Evolutionary conservation across 192 early-diverging fungal species (phyloP), one percentile per base, ranked within the genome.

Genomic region (Ramicandelaber brevisporus): DNA sequence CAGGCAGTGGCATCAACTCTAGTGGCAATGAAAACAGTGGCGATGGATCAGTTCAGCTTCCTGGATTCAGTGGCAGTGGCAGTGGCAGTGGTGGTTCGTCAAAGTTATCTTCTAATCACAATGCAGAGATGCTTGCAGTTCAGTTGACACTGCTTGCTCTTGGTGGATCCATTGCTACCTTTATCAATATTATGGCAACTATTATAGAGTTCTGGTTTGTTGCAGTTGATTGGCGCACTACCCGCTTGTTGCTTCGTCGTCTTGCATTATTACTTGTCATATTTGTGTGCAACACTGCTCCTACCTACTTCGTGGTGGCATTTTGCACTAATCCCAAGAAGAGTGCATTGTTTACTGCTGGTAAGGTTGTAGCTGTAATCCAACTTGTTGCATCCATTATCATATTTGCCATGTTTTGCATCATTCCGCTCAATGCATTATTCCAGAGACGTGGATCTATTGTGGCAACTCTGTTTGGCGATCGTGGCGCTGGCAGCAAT

Each of bases 181-280:
- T 78, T 9, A 40, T 78, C 27, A 63, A 65, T 44, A 41, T 82
- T 4, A 20, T 71, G 6, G 67, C 67, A 1, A 61, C 61, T 4
- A 50, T 72, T 19, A 57, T 62, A 30, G 78, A 82, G 44, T 57
- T 73, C 37, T 51, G 59, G 22, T 82, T 73, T 49, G 49, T 76
- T 16, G 73, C 68, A 0, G 35, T 59, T 19, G 59, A 60, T 14
- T 63, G 59, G 61, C 50, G 45, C 45, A 57, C 40, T 73, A 58
- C 38, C 53, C 53, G 21, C 57, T 20, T 28, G 51, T 16, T 78
- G 28, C 38, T 57, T 37, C 44, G 65, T 30, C 37, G 61, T 18
- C 25, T 65, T 30, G 25, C 48, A 1, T 38, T 78, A 20, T 45
- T 82, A 15, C 20, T 62, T 15, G 6, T 73, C 2, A 49, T 78